These are phyloP conservation scores for Pleurotus citrinopileatus DNA, from an alignment of 768 basidiomycete genomes.

Conservation along the genomic window DNA sequence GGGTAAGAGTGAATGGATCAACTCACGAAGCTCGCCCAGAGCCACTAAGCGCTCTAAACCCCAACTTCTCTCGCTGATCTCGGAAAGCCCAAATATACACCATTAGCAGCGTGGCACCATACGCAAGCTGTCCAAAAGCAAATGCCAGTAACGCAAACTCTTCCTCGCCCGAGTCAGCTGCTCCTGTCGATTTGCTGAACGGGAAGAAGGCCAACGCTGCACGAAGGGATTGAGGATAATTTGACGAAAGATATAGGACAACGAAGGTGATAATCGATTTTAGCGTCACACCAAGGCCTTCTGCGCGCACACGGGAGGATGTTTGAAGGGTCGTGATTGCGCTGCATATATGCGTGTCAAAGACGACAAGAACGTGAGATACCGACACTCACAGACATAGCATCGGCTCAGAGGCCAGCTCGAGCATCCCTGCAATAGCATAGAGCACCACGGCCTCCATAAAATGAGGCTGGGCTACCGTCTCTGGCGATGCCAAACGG, in stretches of 20 bases:
- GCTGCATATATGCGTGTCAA: constrained; percentile 29
- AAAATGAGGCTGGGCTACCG: constrained; percentile 65
- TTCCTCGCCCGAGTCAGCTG: constrained; percentile 26
- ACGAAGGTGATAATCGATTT: constrained; percentile 75
- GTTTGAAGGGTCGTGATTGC: constrained; percentile 70
- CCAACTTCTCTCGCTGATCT: neutral
- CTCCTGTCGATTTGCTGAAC: constrained; percentile 13
- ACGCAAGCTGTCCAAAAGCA: constrained; percentile 79
- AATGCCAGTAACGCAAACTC: constrained; percentile 75
- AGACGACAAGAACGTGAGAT: neutral
- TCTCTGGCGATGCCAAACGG: constrained; percentile 46
- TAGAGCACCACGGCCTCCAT: constrained; percentile 62
- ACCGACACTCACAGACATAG: constrained; percentile 58
- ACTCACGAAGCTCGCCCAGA: constrained; percentile 20
- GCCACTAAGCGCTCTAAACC: neutral
- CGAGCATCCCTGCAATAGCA: constrained; percentile 67
- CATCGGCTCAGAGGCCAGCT: constrained; percentile 82
- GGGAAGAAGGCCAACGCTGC: neutral
- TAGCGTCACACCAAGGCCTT: constrained; percentile 75
- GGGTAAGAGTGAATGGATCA: too few species aligned
- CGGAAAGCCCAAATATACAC: constrained; percentile 41
- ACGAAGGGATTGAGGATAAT: neutral
- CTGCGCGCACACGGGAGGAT: constrained; percentile 73
- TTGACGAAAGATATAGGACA: constrained; percentile 34
- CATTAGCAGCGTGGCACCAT: constrained; percentile 55